Evolutionary conservation across 1,284 basidiomycete genomes (phyloP).

Genomic region (Apiotrichum mycotoxinovorans): DNA sequence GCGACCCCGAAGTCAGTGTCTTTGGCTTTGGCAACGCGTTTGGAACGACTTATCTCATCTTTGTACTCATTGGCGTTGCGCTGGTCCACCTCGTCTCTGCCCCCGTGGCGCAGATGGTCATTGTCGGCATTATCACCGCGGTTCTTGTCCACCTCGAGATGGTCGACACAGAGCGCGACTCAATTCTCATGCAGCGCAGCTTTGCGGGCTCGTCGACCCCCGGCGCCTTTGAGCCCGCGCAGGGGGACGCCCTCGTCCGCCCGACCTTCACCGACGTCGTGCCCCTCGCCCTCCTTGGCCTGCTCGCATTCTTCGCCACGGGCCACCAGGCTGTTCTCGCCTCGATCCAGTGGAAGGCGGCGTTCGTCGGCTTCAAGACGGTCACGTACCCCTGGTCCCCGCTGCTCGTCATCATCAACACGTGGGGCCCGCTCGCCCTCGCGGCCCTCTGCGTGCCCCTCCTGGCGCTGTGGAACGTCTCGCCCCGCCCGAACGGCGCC

Average conservation of each 20-base stretch:
- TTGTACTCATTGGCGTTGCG: slow-evolving; percentile 66
- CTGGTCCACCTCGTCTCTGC: slow-evolving; percentile 66
- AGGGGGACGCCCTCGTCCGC: slow-evolving; percentile 46
- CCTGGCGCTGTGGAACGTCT: slow-evolving; percentile 82
- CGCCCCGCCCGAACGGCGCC: slow-evolving; percentile 55
- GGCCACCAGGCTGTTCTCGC: slow-evolving; percentile 89
- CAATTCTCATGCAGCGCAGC: slow-evolving; percentile 53
- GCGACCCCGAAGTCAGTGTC: slow-evolving; percentile 60
- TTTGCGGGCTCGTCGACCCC: slow-evolving; percentile 27
- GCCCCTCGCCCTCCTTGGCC: slow-evolving; percentile 69
- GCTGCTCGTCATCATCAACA: slow-evolving; percentile 74
- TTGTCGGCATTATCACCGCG: slow-evolving; percentile 63
- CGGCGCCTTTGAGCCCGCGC: slow-evolving; percentile 50
- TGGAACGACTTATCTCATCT: slow-evolving; percentile 79
- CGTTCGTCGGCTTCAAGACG: slow-evolving; percentile 70
- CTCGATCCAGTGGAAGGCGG: slow-evolving; percentile 92
- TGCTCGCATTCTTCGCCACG: slow-evolving; percentile 76
- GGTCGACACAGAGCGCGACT: slow-evolving; percentile 73
- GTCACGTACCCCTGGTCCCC: slow-evolving; percentile 74
- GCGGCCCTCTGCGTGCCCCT: slow-evolving; percentile 66
- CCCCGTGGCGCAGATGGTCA: slow-evolving; percentile 74
- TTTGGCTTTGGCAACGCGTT: slow-evolving; percentile 87
- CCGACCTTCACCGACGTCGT: slow-evolving; percentile 66
- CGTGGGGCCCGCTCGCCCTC: slow-evolving; percentile 67
- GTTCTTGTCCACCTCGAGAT: slow-evolving; percentile 71